Evolutionary conservation across 129 eudicot species (phyloP), one percentile per base, ranked within the genome.

Genomic region (Pittosporum tobira): DNA sequence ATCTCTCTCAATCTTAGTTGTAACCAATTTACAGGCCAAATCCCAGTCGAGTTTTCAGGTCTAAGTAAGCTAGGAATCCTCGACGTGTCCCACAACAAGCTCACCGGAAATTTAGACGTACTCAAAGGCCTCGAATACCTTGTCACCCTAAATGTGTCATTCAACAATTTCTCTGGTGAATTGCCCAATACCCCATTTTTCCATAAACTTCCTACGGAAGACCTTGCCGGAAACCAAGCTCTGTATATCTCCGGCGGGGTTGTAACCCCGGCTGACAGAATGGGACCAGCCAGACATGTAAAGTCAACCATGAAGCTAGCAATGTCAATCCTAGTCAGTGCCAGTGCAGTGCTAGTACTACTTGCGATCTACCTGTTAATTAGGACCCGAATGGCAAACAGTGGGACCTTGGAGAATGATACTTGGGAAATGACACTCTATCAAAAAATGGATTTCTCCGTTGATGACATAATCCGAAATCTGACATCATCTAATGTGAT

Each of bases 1-100:
- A 93, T 93, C 78, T 73, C 96, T n/a, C 81, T 93, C 18, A 93
- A 93, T 63, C 88, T 93, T 6, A 93, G 99, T 67, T 81, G 69
- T 45, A 93, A 93, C 68, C 87, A 68, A 36, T 75, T 87, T 29
- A 72, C 84, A 0, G 96, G 99, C 2, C 65, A 78, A 34, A 79
- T 93, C 53, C 99, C 99, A 43, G 10, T 64, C 5, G 88, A 93
- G 64, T 83, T 93, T 21, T 72, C 77, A 10, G 82, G 79, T 48
- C 82, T 93, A 8, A 83, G 66, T 57, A 93, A 82, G 62, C 68
- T 87, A 38, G 94, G 81, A 51, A 71, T 64, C 7, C 85, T 93
- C 30, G 99, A 93, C 51, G 72, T 93, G 18, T 93, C 99, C 57
- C 87, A 77, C 73, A 93, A 93, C 68, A 74, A 73, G 43, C 74